Percentiles rank a stretch among this genome's conserved stretches.
These are phyloP conservation scores for Saccharomyces mikatae DNA, from an alignment of 805 yeast species.

Conservation along the genomic window DNA sequence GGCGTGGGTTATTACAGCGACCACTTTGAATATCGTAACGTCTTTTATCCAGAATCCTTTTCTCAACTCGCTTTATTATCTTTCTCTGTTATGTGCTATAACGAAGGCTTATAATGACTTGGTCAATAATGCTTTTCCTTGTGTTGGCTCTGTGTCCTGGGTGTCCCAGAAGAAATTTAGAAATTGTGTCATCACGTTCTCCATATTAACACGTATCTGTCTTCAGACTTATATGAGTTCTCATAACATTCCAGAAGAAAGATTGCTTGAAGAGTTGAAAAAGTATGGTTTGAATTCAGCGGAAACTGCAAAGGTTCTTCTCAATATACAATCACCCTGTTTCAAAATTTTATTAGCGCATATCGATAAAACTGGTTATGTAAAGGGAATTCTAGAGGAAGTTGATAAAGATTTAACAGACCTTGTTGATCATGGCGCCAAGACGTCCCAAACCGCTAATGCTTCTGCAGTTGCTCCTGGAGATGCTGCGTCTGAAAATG, in stretches of 20 bases:
- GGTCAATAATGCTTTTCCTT: neutral
- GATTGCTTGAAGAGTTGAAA: neutral
- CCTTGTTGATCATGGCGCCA: too few relatives aligned
- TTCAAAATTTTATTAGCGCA: neutral
- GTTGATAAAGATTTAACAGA: too few relatives aligned
- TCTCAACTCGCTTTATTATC: neutral
- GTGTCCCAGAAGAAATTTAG: too few relatives aligned
- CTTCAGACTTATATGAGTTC: neutral
- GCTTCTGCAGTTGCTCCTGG: neutral
- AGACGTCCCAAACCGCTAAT: too few relatives aligned
- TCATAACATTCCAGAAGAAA: neutral
- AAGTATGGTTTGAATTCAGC: neutral
- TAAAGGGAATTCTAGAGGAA: too few relatives aligned
- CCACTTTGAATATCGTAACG: too few relatives aligned
- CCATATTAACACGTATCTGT: neutral
- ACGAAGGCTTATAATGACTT: neutral
- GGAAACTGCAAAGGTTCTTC: neutral
- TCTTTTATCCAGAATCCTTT: too few relatives aligned
- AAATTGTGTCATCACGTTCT: neutral
- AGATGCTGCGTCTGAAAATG: too few relatives aligned
- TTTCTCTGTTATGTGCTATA: neutral
- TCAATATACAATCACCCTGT: neutral
- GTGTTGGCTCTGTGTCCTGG: too few relatives aligned
- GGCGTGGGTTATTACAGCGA: too few relatives aligned
- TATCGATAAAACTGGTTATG: neutral